Conservation (phyloP, 192 early-diverging fungal species). For the Polychytrium aggregatum region DNA sequence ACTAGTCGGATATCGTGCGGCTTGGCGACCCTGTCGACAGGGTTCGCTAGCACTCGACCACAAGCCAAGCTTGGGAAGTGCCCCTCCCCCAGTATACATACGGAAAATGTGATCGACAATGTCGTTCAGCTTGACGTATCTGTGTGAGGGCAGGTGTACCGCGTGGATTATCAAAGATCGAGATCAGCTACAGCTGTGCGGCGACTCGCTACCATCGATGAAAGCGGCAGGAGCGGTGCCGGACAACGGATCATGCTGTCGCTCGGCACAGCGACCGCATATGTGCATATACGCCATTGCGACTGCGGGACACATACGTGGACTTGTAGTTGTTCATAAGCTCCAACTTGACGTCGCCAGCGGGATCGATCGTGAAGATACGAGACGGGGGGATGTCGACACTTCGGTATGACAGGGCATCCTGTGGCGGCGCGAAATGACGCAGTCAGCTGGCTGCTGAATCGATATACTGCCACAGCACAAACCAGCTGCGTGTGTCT, state of each 20-base stretch:
- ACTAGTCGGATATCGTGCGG: neutral
- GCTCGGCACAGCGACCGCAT: too few species aligned
- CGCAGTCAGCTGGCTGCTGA: neutral
- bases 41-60: neutral
- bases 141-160: too few species aligned
- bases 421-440: conserved; percentile 17
- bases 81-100: conserved; percentile 1
- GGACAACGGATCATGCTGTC: conserved; percentile 10
- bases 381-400: conserved; percentile 86
- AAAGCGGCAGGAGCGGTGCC: too few species aligned
- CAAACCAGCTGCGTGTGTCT: neutral
- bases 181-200: too few species aligned
- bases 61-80: neutral
- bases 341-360: conserved; percentile 85
- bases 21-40: neutral
- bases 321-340: conserved; percentile 73
- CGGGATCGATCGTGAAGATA: conserved; percentile 93
- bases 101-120: conserved; percentile 93
- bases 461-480: too few species aligned
- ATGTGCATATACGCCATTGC: too few species aligned
- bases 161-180: too few species aligned
- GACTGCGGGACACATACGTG: conserved; percentile 45
- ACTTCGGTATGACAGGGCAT: conserved; percentile 87
- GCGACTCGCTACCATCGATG: too few species aligned
- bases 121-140: conserved; percentile 75